Evolutionary conservation across 441 rosid species (phyloP), one percentile per base, ranked within the genome.

Genomic region (Adansonia grandidieri): DNA sequence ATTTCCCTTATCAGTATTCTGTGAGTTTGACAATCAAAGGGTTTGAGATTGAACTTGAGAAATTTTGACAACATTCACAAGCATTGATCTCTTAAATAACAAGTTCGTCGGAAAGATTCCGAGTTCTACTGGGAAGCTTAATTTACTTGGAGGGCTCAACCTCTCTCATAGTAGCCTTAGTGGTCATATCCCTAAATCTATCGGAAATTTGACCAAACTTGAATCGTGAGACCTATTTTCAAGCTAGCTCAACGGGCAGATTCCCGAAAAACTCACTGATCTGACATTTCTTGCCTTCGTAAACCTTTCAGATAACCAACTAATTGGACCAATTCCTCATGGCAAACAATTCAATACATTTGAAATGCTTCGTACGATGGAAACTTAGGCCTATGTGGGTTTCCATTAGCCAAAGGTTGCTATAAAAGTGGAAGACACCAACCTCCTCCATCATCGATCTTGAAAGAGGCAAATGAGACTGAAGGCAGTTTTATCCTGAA

Each of bases 171-270:
- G 75, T 7, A 56, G 22, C 8, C 32, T 83, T 0, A 13, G n/a
- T 7, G 86, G 84, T 4, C 19, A 9, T 6, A 83, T 85, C n/a
- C 83, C 84, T 9, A 15, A 71, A 9, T 85, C 77, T 8, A n/a
- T 83, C 1, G 79, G 77, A 15, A 83, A 80, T 58, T n/a, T 86
- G 63, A 14, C 15, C 63, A 17, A 1, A 15, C 73, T 77, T 14
- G 44, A 65, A 15, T 67, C 7, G 24, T 1, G 42, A 66, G 32
- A 40, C 70, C 51, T 77, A 37, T 47, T 56, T 47, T 65, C 78
- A 64, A 51, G 4, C 40, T 32, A 28, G 69, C 64, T 86, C 0
- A 20, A 1, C 1, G 85, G 86, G 7, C 40, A 61, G 1, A 86
- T 86, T 57, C 87, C 85, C 0, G 13, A 3, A 8, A 9, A 79